Evolutionary conservation across 2,329 filamentous ascomycete species (phyloP), one percentile per base, ranked within the genome.

Genomic region (Pseudogymnoascus sp.): DNA sequence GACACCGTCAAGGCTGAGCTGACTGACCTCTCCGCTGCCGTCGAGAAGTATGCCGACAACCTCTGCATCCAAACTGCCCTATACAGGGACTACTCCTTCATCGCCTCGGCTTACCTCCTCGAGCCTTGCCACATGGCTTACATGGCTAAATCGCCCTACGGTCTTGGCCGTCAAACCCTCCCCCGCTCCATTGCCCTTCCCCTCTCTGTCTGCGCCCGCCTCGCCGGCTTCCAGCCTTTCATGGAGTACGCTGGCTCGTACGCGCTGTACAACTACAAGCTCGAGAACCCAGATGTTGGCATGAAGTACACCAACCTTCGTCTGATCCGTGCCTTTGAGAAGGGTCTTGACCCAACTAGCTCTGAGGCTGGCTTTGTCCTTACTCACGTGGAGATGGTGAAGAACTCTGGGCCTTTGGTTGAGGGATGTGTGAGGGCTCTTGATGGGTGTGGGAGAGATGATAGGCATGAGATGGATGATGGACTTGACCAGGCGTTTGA

Each of bases 301-400:
- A 79, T 88, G 61, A 79, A 82, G 39, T 88, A 87, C 72, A 78
- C 81, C 70, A 89, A 89, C 79, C 81, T 97, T 23, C 89, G 92
- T 10, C 85, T 97, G 34, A 88, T 97, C 73, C 90, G 93, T 37
- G 93, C 92, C 23, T 98, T 97, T 71, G 93, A 97, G 77, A 85
- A 89, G 71, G 93, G 93, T 13, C 85, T 96, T 7, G 90, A 97
- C 74, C 90, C 90, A 0, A 83, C 83, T 34, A 96, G 91, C 2
- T 96, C 92, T 6, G 93, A 97, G 76, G 93, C 93, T 0, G 93
- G 93, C 61, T 97, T 98, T 74, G 92, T 97, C n/a, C 84, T 97
- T 11, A 93, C 95, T 4, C 93, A 97, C 75, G 87, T 98, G 62
- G 92, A 96, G 76, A 98, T 97, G 93, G 93, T 96, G 61, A 88